These are phyloP conservation scores for Allium cepa DNA, from an alignment of 106 monocot species.

Conservation along the genomic window DNA sequence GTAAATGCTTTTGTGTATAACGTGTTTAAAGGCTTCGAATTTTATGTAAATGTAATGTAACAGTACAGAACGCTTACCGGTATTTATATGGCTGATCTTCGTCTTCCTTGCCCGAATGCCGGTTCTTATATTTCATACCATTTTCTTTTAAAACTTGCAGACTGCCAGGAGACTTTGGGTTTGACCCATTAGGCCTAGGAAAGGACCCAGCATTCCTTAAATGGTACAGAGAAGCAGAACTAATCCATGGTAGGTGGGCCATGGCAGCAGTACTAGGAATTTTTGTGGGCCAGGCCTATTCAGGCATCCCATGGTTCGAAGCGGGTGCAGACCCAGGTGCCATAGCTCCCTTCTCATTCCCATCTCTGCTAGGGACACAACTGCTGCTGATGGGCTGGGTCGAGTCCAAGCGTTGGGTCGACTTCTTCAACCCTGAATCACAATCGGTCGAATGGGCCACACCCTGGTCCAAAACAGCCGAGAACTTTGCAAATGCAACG, in stretches of 20 bases:
- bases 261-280: constrained; percentile 72
- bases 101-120: not conserved
- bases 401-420: constrained; percentile 94
- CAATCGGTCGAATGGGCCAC: constrained; percentile 98
- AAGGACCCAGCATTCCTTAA: constrained; percentile 95
- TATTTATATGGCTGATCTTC: not conserved
- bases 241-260: constrained; percentile 53
- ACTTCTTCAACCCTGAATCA: constrained; percentile 96
- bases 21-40: not conserved
- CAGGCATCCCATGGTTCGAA: constrained; percentile 93
- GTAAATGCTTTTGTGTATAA: no score
- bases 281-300: constrained; percentile 93
- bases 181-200: constrained; percentile 88
- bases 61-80: not conserved
- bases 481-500: constrained; percentile 84
- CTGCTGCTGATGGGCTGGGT: constrained; percentile 98
- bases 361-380: constrained; percentile 84
- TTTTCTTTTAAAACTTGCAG: not conserved
- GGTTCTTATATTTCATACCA: not conserved
- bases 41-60: no score
- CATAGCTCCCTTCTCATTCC: constrained; percentile 93
- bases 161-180: constrained; percentile 83
- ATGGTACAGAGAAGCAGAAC: constrained; percentile 98
- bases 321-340: constrained; percentile 90
- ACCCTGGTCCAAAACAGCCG: constrained; percentile 85